Conservation (phyloP, 208 protist species). For the Angomonas ambiguus region DNA sequence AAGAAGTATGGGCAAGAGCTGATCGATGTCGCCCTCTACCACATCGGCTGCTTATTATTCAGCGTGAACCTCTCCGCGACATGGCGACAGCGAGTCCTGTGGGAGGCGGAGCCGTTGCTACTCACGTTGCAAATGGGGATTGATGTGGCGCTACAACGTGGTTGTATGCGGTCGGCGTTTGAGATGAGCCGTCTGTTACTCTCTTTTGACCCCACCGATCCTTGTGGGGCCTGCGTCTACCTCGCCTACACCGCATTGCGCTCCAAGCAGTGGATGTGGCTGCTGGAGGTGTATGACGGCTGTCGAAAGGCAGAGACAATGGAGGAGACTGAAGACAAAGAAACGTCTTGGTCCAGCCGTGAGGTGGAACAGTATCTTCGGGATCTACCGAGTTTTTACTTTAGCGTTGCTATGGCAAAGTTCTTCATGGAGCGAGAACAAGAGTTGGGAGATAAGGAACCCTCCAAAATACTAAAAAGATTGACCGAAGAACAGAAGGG, state of each 20-base stretch:
- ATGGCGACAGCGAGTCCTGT: conserved; percentile 43
- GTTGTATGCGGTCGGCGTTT: conserved; percentile 66
- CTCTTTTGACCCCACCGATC: conserved; percentile 71
- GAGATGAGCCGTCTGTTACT: conserved; percentile 63
- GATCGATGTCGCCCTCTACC: conserved; percentile 76
- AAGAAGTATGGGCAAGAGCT: conserved; percentile 45
- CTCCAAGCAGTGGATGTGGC: conserved; percentile 72
- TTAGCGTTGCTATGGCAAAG: conserved; percentile 71
- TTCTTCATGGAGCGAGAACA: conserved; percentile 50
- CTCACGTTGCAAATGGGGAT: conserved; percentile 51
- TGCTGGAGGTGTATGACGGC: conserved; percentile 30
- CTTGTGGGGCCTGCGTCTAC: conserved; percentile 50
- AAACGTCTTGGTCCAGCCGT: conserved; percentile 13
- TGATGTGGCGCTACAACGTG: conserved; percentile 60
- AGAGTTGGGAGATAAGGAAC: conserved; percentile 7
- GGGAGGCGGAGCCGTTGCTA: conserved; percentile 31
- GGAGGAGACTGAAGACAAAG: neutral
- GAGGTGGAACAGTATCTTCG: conserved; percentile 21
- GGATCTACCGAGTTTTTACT: conserved; percentile 66
- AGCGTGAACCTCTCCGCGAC: conserved; percentile 52
- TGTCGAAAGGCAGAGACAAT: neutral
- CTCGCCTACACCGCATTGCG: conserved; percentile 81
- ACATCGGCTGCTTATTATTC: conserved; percentile 60
- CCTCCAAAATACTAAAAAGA: conserved; percentile 51
- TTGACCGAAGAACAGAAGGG: conserved; percentile 31